A percentile compares a stretch with the other conserved stretches of the same genome.
Evolutionary conservation across 2,329 filamentous ascomycete species (phyloP).

Genomic region (Didymellaceae sp.): DNA sequence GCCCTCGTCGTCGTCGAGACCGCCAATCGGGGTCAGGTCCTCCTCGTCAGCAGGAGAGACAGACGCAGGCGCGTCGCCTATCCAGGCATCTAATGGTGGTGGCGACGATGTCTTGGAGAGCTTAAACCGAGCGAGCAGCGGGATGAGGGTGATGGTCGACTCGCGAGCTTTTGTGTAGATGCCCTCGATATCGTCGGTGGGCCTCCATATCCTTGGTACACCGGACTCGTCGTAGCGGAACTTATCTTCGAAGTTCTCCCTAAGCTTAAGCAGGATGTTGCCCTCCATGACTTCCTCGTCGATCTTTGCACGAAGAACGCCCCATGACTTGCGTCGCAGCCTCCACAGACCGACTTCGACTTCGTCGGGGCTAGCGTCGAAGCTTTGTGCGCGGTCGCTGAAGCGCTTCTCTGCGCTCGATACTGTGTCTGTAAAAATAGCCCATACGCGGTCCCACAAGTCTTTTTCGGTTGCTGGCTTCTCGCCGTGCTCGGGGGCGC

Average conservation of each 20-base stretch:
- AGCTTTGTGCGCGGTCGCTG: slow-evolving; percentile 86
- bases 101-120: slow-evolving; percentile 75
- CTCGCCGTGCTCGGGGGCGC: slow-evolving; percentile 78
- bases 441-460: slow-evolving; percentile 96
- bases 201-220: slow-evolving; percentile 95
- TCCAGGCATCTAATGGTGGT: slow-evolving; percentile 83
- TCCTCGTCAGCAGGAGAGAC: slow-evolving; percentile 86
- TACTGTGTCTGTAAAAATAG: slow-evolving; percentile 80
- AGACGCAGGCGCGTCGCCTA: slow-evolving; percentile 77
- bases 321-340: slow-evolving; percentile 92
- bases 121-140: slow-evolving; percentile 83
- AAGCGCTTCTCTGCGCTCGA: slow-evolving; percentile 86
- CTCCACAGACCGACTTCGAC: slow-evolving; percentile 93
- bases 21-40: slow-evolving; percentile 85
- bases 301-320: slow-evolving; percentile 84
- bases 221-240: slow-evolving; percentile 97
- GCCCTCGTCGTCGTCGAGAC: slow-evolving; percentile 91
- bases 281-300: slow-evolving; percentile 99
- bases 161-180: slow-evolving; percentile 91
- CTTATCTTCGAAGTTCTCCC: slow-evolving; percentile 99
- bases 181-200: slow-evolving; percentile 95
- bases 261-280: slow-evolving; percentile 90
- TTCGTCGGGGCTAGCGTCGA: slow-evolving; percentile 89
- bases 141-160: slow-evolving; percentile 88
- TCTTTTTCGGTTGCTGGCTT: slow-evolving; percentile 77